A percentile compares a stretch with the other conserved stretches of the same genome.
phyloP scores from a whole-genome alignment of 768 basidiomycete species.

The Mycena metata region DNA sequence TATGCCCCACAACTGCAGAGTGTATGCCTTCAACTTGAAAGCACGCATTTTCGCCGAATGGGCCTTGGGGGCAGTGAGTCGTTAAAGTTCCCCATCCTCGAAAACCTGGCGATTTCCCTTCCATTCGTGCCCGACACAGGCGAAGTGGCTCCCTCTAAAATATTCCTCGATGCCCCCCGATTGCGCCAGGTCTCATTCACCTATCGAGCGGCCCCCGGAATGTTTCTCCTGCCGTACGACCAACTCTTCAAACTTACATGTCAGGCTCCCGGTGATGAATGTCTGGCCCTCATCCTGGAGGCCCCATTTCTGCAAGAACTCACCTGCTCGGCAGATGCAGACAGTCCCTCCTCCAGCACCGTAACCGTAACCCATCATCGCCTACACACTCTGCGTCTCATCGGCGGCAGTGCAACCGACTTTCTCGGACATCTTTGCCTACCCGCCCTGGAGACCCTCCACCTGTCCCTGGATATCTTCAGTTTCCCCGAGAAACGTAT shows the following conservation, averaged over 20 bases:
- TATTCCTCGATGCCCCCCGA: constrained; percentile 7
- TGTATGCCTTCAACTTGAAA: neutral
- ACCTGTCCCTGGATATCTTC: neutral
- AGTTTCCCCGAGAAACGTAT: neutral
- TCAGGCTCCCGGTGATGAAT: neutral
- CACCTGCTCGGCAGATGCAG: neutral
- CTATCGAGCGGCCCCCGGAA: neutral
- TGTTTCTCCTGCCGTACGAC: neutral
- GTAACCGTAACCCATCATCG: neutral
- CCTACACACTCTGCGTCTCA: constrained; percentile 12
- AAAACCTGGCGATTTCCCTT: neutral
- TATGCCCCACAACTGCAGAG: constrained; percentile 4
- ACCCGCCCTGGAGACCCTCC: neutral
- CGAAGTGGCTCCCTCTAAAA: neutral
- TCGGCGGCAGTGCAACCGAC: neutral
- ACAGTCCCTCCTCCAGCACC: neutral
- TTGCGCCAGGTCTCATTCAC: neutral
- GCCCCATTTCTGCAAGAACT: neutral
- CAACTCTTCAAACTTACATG: neutral
- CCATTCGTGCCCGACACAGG: neutral
- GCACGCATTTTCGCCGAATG: neutral
- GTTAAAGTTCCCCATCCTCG: constrained; percentile 8
- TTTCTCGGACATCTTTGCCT: neutral
- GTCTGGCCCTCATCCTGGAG: neutral
- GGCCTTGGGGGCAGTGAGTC: neutral